Evolutionary conservation across 768 basidiomycete species (phyloP), one percentile per base, ranked within the genome.

Genomic region (Grammothele lineata): DNA sequence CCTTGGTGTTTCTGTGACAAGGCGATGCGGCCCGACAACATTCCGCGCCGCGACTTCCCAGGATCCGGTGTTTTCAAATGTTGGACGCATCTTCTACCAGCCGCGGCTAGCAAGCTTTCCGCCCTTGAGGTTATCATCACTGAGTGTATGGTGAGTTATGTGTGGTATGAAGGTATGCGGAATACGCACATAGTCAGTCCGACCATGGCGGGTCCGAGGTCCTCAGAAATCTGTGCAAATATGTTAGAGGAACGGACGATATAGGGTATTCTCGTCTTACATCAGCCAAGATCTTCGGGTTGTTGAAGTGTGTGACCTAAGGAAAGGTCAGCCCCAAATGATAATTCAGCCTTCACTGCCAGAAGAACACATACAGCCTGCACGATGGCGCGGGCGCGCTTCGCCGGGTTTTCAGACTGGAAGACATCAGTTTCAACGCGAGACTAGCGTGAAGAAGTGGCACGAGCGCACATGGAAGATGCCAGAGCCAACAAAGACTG

Each of bases 401-500:
- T 94, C 34, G 86, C 91, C 18, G 96, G 92, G 62, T 98, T 87
- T 40, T 86, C 90, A 36, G 93, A 93, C 83, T 94, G 60, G 48
- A 35, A 56, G 47, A 55, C 23, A 18, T 7, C 27, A 7, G 27
- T 7, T 30, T 30, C n/a, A n/a, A n/a, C n/a, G n/a, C n/a, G n/a
- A n/a, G n/a, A n/a, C n/a, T 30, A 30, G 27, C 14, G 14, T 30
- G 27, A 7, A 7, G 27, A 30, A 30, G 27, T 30, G 14, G 27
- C 27, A 30, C 7, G 4, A 23, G n/a, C 30, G 73, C 83, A 86
- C 92, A 66, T 88, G 82, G 82, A 96, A 97, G 62, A 98, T 94
- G 39, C 95, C 95, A 17, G 93, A 96, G 32, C 95, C 95, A 50
- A 99, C 95, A 58, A 99, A 99, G 25, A 99, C 95, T 89, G 62